These are phyloP conservation scores for Zangia roseola DNA, from an alignment of 768 basidiomycete species.

Conservation along the genomic window DNA sequence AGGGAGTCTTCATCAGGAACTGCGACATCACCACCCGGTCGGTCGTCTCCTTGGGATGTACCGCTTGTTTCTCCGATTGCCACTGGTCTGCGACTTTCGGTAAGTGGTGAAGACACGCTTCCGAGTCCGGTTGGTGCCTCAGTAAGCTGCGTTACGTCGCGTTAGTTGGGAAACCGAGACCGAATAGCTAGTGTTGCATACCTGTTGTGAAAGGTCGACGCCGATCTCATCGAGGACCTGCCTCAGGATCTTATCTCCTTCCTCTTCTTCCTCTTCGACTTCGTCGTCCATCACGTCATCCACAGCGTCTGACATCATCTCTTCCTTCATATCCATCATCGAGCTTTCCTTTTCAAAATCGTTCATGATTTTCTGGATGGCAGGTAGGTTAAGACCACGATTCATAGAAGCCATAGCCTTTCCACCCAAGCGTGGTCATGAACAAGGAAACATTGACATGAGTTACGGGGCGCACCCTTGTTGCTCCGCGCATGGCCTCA, in stretches of 20 bases:
- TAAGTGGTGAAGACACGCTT: constrained; percentile 53
- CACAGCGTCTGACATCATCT: constrained; percentile 99
- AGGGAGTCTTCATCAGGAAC: constrained; percentile 86
- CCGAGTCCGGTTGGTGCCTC: constrained; percentile 80
- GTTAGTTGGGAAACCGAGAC: constrained; percentile 6
- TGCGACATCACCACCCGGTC: constrained; percentile 38
- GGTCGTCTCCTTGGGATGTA: constrained; percentile 37
- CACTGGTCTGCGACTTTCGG: constrained; percentile 72
- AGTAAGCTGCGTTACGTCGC: constrained; percentile 54
- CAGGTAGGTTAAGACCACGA: constrained; percentile 89
- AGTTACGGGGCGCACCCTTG: constrained; percentile 63
- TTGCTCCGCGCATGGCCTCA: constrained; percentile 98
- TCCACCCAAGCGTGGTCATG: constrained; percentile 1
- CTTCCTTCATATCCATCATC: constrained; percentile 99
- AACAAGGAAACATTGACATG: not conserved
- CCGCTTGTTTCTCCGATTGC: constrained; percentile 69
- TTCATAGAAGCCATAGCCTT: constrained; percentile 99
- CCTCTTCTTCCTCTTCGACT: constrained; percentile 90
- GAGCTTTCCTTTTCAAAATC: constrained; percentile 98
- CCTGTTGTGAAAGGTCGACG: constrained; percentile 84
- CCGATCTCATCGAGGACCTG: constrained; percentile 98
- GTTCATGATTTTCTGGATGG: constrained; percentile 94
- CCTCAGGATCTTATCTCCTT: constrained; percentile 92
- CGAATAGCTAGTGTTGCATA: constrained; percentile 24
- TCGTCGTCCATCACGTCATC: constrained; percentile 97